Percentiles rank a stretch among this genome's conserved stretches.
phyloP scores from a whole-genome alignment of 192 early-diverging fungal species.

The Podila minutissima region DNA sequence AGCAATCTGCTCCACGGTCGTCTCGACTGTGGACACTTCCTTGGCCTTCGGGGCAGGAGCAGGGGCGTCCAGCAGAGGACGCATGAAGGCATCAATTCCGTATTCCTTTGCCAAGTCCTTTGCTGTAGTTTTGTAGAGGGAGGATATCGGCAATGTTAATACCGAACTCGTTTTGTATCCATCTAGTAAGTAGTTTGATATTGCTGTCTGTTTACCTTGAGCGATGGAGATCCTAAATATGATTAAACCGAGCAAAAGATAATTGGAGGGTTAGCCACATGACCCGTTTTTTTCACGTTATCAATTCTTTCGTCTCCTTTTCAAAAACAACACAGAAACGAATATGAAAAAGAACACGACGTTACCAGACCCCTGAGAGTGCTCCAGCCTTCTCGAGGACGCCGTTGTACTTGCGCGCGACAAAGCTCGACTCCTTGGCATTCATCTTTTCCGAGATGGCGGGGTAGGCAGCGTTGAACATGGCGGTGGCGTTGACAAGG shows the following conservation, averaged over 20 bases:
- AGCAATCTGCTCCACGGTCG: slow-evolving; percentile 15
- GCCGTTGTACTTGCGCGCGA: slow-evolving; percentile 36
- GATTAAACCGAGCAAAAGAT: neutral
- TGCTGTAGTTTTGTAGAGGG: slow-evolving; percentile 9
- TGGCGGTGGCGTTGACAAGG: slow-evolving; percentile 49
- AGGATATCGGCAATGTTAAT: neutral
- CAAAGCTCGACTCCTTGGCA: slow-evolving; percentile 31
- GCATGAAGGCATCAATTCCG: slow-evolving; percentile 44
- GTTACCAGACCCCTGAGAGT: slow-evolving; percentile 44
- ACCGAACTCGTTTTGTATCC: neutral
- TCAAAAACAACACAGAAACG: neutral
- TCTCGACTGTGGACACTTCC: slow-evolving; percentile 22
- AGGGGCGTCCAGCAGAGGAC: slow-evolving; percentile 27
- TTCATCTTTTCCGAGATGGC: slow-evolving; percentile 52
- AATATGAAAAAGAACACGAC: neutral
- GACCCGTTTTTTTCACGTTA: neutral
- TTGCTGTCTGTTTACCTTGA: slow-evolving; percentile 17
- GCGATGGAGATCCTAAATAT: slow-evolving; percentile 35
- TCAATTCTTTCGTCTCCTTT: neutral
- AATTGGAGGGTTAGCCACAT: slow-evolving; percentile 13
- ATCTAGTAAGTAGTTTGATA: neutral
- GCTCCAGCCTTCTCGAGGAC: slow-evolving; percentile 31
- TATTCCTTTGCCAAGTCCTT: slow-evolving; percentile 43
- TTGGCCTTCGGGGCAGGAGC: neutral
- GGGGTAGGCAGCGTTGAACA: slow-evolving; percentile 53